These are phyloP conservation scores for Leishmania braziliensis DNA, from an alignment of 208 protist species.

Conservation along the genomic window DNA sequence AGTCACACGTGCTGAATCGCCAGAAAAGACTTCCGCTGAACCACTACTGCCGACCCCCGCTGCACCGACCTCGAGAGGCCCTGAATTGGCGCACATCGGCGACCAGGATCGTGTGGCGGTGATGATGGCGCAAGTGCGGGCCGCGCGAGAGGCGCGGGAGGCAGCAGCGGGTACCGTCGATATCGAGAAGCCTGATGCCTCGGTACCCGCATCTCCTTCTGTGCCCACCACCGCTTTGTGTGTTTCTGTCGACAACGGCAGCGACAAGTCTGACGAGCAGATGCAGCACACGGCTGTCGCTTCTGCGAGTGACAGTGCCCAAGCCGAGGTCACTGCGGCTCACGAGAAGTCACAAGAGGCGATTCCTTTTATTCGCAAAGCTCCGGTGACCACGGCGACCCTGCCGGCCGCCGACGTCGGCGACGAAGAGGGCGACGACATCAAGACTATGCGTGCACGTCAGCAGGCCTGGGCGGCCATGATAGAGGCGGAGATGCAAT, in stretches of 20 bases:
- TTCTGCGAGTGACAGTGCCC: not conserved
- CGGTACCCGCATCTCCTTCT: not conserved
- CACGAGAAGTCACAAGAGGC: not conserved
- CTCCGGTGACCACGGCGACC: conserved; percentile 6
- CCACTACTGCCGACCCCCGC: not conserved
- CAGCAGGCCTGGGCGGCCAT: conserved; percentile 71
- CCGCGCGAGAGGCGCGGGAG: conserved; percentile 46
- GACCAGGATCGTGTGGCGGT: conserved; percentile 31
- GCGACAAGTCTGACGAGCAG: not conserved
- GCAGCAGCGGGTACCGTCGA: conserved; percentile 25
- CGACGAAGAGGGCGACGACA: conserved; percentile 7
- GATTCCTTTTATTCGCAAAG: conserved; percentile 32
- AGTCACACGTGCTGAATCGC: not conserved
- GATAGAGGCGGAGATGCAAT: conserved; percentile 51
- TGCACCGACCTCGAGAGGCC: not conserved
- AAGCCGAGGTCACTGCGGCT: not conserved
- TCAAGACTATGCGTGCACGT: conserved; percentile 39
- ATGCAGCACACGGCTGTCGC: not conserved
- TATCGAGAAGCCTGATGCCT: not conserved
- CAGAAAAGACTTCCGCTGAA: not conserved
- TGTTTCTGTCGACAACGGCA: not conserved
- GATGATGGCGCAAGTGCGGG: conserved; percentile 60
- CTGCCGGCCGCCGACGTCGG: not conserved
- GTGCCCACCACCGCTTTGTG: not conserved
- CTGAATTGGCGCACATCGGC: conserved; percentile 31